Evolutionary conservation across 345 rosid species (phyloP), one percentile per base, ranked within the genome.

Genomic region (Camelina hispida): DNA sequence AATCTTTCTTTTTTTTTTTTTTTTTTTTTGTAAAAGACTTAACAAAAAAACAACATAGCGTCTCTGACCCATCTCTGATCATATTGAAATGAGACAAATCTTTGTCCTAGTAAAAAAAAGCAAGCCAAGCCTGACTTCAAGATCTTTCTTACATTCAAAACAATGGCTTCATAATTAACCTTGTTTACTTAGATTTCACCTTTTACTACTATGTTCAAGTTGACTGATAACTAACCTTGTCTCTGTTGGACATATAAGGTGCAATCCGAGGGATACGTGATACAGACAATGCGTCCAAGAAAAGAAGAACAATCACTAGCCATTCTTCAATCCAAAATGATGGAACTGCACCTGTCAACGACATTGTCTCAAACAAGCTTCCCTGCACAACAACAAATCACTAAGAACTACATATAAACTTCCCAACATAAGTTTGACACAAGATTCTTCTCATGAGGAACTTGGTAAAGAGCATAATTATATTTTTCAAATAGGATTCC

Each of bases 281-380:
- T 10, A 95, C 84, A 3, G 97, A 92, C 64, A 95, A 89, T 5
- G 93, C 93, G 15, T 95, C 97, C 23, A 95, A 20, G 62, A 89
- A 87, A 56, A 95, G 89, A 78, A 89, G 82, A 20, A 85, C 85
- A 56, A 92, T 72, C 69, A 90, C 90, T 83, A 84, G 86, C 99
- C 97, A 95, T 68, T 90, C 96, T 62, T 86, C 87, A 42, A 69
- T 34, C 79, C 82, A 79, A 71, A 90, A 83, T 13, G 93, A 80
- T 1, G 96, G 97, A 73, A 91, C 79, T 2, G 97, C 84, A 69
- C 91, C 91, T 15, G 78, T 32, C 69, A 95, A 90, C 42, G 97
- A 81, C 96, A 92, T 90, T 17, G 98, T 92, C 40, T 87, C 91
- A 87, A 92, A 81, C 79, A 95, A 83, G 66, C 68, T 69, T 32